phyloP scores from a whole-genome alignment of 495 filamentous ascomycete genomes.

The Penicilliopsis zonata region DNA sequence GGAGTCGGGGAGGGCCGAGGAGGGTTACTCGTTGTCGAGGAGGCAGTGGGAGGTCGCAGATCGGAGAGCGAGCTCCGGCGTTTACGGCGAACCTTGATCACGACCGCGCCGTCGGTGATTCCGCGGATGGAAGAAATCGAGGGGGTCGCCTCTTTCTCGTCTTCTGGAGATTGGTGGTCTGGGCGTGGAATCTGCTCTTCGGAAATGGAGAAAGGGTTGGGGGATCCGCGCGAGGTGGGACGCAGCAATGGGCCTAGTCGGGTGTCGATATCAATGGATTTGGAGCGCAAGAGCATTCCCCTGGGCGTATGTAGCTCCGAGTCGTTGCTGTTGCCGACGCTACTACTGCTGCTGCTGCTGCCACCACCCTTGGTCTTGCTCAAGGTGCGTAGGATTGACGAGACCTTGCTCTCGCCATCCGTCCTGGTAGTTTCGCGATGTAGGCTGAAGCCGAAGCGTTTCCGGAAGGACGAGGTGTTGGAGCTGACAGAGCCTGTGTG shows the following conservation, averaged over 20 bases:
- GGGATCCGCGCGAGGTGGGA: constrained; percentile 55
- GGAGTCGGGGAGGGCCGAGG: constrained; percentile 27
- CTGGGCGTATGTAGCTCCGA: constrained; percentile 45
- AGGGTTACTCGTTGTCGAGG: constrained; percentile 19
- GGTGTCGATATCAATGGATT: constrained; percentile 65
- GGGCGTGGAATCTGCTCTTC: constrained; percentile 11
- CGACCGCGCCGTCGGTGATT: constrained; percentile 20
- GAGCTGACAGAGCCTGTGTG: constrained; percentile 49
- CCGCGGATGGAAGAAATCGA: constrained; percentile 21
- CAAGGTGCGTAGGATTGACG: constrained; percentile 75
- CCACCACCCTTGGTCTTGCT: constrained; percentile 67
- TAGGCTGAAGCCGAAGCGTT: constrained; percentile 68
- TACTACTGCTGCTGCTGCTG: too few relatives aligned
- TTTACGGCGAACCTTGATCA: constrained; percentile 54
- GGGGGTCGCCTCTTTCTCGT: constrained; percentile 11
- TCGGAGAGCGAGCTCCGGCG: constrained; percentile 88
- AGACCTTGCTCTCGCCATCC: constrained; percentile 52
- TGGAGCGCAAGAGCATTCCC: constrained; percentile 54
- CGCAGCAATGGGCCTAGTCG: constrained; percentile 39
- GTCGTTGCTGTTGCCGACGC: too few relatives aligned
- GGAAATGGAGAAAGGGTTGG: constrained; percentile 30
- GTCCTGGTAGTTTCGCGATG: constrained; percentile 63
- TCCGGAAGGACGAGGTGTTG: constrained; percentile 74
- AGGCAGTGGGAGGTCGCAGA: constrained; percentile 50
- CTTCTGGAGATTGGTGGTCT: too few relatives aligned